A percentile compares a stretch with the other conserved stretches of the same genome.
Evolutionary conservation across 164 flowering plant species (phyloP).

Genomic region (Dillenia turbinata): DNA sequence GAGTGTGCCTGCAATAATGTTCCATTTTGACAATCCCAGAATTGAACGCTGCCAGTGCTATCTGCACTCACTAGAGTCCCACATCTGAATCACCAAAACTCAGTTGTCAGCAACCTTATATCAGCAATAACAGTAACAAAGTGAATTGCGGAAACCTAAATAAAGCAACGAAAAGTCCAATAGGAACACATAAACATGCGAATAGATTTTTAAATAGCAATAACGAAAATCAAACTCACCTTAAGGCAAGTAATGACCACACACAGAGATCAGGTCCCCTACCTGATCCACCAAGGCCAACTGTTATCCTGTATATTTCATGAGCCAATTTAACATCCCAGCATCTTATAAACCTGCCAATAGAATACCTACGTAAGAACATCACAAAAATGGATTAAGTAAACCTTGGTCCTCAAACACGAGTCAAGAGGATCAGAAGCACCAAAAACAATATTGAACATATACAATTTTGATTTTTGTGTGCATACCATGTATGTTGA

Average conservation of each 20-base stretch:
- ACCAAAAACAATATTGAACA: background rate
- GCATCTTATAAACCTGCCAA: constrained; percentile 77
- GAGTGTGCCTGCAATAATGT: constrained; percentile 81
- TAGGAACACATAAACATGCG: background rate
- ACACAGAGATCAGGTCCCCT: constrained; percentile 69
- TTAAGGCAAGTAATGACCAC: constrained; percentile 83
- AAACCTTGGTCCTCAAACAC: background rate
- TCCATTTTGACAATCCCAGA: constrained; percentile 84
- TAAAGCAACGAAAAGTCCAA: background rate
- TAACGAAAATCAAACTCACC: constrained; percentile 33
- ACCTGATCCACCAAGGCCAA: constrained; percentile 73
- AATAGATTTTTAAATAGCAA: background rate
- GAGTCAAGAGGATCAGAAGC: background rate
- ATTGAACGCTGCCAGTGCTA: constrained; percentile 86
- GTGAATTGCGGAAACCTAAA: background rate
- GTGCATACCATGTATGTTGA: too few relatives aligned
- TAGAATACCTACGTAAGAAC: background rate
- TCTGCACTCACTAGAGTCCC: constrained; percentile 93
- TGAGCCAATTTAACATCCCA: constrained; percentile 66
- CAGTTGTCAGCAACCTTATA: constrained; percentile 2
- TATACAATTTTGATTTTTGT: too few relatives aligned
- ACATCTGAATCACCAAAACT: constrained; percentile 43
- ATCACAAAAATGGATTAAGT: too few relatives aligned
- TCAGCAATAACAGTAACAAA: too few relatives aligned
- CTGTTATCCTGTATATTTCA: constrained; percentile 85